A percentile compares a stretch with the other conserved stretches of the same genome.
Evolutionary conservation across 768 basidiomycete species (phyloP).

Genomic region (Leccinum arenicola): DNA sequence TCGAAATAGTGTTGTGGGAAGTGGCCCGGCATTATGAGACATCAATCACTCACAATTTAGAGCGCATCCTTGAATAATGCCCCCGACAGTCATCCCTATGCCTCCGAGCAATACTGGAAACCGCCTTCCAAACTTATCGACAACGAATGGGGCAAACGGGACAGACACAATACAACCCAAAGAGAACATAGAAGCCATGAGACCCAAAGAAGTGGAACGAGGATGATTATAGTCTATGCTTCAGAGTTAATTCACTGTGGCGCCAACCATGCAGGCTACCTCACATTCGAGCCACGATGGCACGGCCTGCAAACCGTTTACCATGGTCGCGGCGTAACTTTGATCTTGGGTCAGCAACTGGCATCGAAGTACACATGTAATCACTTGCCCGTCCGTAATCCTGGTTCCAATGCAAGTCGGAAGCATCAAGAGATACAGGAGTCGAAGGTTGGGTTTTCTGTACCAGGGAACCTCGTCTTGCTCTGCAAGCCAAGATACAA

Average conservation of each 20-base stretch:
- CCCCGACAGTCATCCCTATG: background rate
- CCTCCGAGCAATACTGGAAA: background rate
- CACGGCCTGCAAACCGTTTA: background rate
- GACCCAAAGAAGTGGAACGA: background rate
- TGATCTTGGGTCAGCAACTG: background rate
- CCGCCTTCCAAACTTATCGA: background rate
- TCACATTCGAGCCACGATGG: background rate
- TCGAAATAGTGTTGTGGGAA: too few species aligned
- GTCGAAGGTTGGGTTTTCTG: conserved; percentile 53
- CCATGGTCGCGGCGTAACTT: background rate
- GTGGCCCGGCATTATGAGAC: too few species aligned
- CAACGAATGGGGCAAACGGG: background rate
- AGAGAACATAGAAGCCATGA: background rate
- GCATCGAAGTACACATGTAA: background rate
- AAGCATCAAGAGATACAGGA: conserved; percentile 53
- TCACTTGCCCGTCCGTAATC: conserved; percentile 16
- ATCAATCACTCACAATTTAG: background rate
- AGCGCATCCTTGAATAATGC: background rate
- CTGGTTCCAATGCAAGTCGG: conserved; percentile 33
- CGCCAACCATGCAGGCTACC: background rate
- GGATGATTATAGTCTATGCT: background rate
- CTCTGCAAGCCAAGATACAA: conserved; percentile 18
- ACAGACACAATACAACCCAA: background rate
- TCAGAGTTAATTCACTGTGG: background rate
- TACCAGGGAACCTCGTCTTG: conserved; percentile 61